Conservation (phyloP, 1,284 basidiomycete species). For the Crucibulum parvulum region DNA sequence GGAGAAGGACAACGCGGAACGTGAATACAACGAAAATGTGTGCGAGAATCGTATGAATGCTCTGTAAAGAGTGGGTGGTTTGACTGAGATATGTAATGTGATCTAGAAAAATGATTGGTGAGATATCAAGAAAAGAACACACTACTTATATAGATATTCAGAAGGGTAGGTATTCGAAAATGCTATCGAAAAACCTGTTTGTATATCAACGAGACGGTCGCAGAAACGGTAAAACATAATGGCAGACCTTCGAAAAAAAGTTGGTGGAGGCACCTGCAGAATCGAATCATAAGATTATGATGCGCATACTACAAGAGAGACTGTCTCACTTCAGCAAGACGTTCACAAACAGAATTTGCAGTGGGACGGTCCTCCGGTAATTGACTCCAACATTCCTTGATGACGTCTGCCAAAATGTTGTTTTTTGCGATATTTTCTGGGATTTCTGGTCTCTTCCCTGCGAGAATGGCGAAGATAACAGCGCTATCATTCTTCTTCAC, state of each 20-base stretch:
- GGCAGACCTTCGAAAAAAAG: not conserved
- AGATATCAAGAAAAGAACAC: too few species aligned
- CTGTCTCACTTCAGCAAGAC: not conserved
- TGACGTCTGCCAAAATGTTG: slow-evolving; percentile 4
- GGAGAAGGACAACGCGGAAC: too few species aligned
- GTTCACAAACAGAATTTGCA: not conserved
- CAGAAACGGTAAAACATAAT: too few species aligned
- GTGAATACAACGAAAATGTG: too few species aligned
- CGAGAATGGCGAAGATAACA: slow-evolving; percentile 18
- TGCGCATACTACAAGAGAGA: not conserved
- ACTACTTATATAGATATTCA: too few species aligned
- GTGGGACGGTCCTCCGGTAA: slow-evolving; percentile 12
- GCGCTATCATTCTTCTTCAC: slow-evolving; percentile 18
- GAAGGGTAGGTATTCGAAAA: too few species aligned
- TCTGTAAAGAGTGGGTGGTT: too few species aligned
- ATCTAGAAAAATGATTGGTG: too few species aligned
- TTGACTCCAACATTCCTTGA: slow-evolving; percentile 17
- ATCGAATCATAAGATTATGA: not conserved
- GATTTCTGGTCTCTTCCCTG: slow-evolving; percentile 18
- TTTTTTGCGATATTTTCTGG: slow-evolving; percentile 5
- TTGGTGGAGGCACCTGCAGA: not conserved
- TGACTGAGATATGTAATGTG: too few species aligned
- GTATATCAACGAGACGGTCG: too few species aligned
- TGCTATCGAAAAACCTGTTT: too few species aligned
- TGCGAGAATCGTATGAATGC: too few species aligned